phyloP scores from a whole-genome alignment of 257 asterid genomes.

The Gardenia jasminoides region DNA sequence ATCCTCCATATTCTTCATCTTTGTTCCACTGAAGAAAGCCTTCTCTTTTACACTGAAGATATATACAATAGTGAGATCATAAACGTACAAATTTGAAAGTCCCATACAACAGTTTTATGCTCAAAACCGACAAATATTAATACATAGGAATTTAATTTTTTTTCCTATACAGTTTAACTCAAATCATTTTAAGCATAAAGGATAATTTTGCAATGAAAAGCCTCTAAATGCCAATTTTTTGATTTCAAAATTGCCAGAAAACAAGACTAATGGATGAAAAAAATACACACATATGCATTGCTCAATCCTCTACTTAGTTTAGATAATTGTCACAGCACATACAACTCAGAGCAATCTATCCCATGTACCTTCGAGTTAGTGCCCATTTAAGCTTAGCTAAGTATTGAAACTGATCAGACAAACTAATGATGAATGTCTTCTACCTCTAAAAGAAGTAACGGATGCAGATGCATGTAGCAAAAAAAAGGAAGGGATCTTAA shows the following conservation, averaged over 20 bases:
- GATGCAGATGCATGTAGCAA: no score
- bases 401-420: neutral
- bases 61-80: no score
- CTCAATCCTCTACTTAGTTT: neutral
- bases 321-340: neutral
- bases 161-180: no score
- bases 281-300: neutral
- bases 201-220: neutral
- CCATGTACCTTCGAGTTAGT: neutral
- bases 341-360: neutral
- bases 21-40: conserved; percentile 89
- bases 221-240: neutral
- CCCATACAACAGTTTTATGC: no score
- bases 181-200: neutral
- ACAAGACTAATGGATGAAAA: neutral
- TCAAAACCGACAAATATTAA: no score
- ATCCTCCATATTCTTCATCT: conserved; percentile 97
- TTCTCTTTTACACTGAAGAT: no score
- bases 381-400: neutral
- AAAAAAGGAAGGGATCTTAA: neutral
- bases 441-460: neutral
- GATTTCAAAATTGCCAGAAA: neutral
- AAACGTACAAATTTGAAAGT: no score
- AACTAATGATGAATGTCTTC: neutral
- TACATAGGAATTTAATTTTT: neutral